phyloP scores from a whole-genome alignment of 129 eudicot genomes.

The Centaurea solstitialis region DNA sequence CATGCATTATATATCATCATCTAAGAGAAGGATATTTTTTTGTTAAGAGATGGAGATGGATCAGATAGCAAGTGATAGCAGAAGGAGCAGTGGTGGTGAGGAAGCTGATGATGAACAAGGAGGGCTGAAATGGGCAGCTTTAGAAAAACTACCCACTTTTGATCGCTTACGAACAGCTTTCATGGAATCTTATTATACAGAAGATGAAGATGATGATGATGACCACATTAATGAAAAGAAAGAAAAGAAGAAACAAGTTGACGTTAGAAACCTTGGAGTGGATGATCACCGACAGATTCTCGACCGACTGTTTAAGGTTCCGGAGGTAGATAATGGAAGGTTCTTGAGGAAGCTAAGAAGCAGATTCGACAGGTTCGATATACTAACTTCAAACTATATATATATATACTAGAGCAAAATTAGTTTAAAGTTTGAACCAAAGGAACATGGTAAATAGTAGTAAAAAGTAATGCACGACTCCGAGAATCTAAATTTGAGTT shows the following conservation, averaged over 20 bases:
- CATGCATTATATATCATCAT: neutral
- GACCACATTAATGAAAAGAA: slow-evolving; percentile 3
- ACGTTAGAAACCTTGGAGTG: slow-evolving; percentile 44
- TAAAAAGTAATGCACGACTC: too few relatives aligned
- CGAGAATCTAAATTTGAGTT: too few relatives aligned
- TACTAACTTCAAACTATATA: neutral
- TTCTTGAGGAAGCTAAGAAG: slow-evolving; percentile 54
- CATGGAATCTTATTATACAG: slow-evolving; percentile 31
- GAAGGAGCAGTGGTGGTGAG: slow-evolving; percentile 24
- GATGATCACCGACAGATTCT: slow-evolving; percentile 58
- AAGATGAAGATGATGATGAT: slow-evolving; percentile 11
- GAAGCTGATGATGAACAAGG: slow-evolving; percentile 45
- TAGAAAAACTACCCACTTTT: slow-evolving; percentile 51
- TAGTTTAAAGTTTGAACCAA: too few relatives aligned
- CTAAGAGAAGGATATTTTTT: neutral
- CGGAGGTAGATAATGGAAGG: slow-evolving; percentile 77
- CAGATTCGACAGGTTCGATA: slow-evolving; percentile 53
- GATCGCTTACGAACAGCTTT: slow-evolving; percentile 65
- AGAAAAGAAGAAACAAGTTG: slow-evolving; percentile 33
- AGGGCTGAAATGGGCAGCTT: slow-evolving; percentile 38
- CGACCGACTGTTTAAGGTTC: slow-evolving; percentile 55
- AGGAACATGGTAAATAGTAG: too few relatives aligned
- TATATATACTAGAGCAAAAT: too few relatives aligned
- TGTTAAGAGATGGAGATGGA: slow-evolving; percentile 13
- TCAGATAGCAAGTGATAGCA: neutral